phyloP scores from a whole-genome alignment of 2,329 filamentous ascomycete species.

The Thermothelomyces thermophilus region DNA sequence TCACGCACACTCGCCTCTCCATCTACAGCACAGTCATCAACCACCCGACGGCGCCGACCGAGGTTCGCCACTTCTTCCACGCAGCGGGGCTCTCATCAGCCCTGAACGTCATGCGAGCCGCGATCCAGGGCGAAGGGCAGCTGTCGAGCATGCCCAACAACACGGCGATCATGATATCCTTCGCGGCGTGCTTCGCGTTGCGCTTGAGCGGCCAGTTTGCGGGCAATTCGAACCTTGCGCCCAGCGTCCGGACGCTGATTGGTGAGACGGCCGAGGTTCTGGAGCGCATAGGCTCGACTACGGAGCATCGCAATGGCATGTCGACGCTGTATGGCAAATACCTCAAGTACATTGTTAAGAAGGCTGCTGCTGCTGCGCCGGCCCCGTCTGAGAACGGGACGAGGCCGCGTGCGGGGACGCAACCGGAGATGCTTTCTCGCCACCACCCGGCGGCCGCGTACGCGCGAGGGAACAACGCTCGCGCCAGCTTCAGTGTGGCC shows the following conservation, averaged over 20 bases:
- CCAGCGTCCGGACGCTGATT: slow-evolving; percentile 57
- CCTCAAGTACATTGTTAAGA: slow-evolving; percentile 38
- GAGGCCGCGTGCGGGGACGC: slow-evolving; percentile 10
- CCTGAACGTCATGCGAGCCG: slow-evolving; percentile 66
- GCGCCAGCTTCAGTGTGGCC: slow-evolving; percentile 20
- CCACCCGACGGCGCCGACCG: slow-evolving; percentile 61
- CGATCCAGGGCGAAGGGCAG: slow-evolving; percentile 63
- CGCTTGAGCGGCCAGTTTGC: slow-evolving; percentile 54
- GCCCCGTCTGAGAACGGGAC: slow-evolving; percentile 15
- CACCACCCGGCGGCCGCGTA: slow-evolving; percentile 12
- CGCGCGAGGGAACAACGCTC: slow-evolving; percentile 10
- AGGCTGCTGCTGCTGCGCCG: slow-evolving; percentile 28
- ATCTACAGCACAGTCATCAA: slow-evolving; percentile 70
- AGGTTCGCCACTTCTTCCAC: slow-evolving; percentile 67
- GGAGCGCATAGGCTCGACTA: slow-evolving; percentile 60
- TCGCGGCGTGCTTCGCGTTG: slow-evolving; percentile 64
- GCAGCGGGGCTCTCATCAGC: slow-evolving; percentile 65
- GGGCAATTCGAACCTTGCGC: slow-evolving; percentile 51
- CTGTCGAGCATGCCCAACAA: slow-evolving; percentile 74
- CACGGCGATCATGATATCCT: slow-evolving; percentile 72
- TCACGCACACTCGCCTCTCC: slow-evolving; percentile 66
- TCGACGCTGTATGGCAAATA: slow-evolving; percentile 47
- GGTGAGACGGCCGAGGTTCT: slow-evolving; percentile 63
- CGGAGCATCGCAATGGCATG: slow-evolving; percentile 59
- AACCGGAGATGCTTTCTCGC: slow-evolving; percentile 15